These are phyloP conservation scores for Fonsecaea pugnacius DNA, from an alignment of 2,329 filamentous ascomycete species.

Conservation along the genomic window DNA sequence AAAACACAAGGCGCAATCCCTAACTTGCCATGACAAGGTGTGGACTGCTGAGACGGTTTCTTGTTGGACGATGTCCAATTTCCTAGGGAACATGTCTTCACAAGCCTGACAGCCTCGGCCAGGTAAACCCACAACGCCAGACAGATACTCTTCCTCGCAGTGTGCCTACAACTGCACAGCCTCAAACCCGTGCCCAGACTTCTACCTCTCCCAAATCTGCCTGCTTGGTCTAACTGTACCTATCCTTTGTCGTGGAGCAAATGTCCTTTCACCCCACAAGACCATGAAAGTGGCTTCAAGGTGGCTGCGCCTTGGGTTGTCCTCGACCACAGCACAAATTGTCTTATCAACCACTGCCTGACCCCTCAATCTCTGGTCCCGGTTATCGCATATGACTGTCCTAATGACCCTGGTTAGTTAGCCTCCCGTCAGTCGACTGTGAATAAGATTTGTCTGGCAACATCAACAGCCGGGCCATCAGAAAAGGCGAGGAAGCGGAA, in stretches of 20 bases:
- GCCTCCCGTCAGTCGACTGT: background rate
- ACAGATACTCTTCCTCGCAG: background rate
- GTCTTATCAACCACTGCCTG: background rate
- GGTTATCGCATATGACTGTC: background rate
- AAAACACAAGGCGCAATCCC: conserved; percentile 2
- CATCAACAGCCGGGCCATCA: background rate
- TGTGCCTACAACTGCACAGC: background rate
- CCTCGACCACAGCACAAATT: background rate
- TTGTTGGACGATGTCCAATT: background rate
- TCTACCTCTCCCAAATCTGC: background rate
- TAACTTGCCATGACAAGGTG: background rate
- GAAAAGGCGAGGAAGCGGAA: background rate
- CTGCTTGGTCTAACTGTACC: background rate
- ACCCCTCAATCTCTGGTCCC: background rate
- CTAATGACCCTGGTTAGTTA: background rate
- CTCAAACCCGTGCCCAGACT: background rate
- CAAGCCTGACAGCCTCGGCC: background rate
- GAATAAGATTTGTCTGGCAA: background rate
- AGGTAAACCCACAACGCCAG: background rate
- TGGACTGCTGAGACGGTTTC: background rate
- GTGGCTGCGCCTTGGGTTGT: background rate
- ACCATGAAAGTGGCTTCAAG: background rate
- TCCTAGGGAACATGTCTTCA: background rate
- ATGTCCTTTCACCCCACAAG: background rate
- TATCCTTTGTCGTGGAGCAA: background rate